Evolutionary conservation across 495 filamentous ascomycete species (phyloP).

Genomic region (Lichina pygmaea): DNA sequence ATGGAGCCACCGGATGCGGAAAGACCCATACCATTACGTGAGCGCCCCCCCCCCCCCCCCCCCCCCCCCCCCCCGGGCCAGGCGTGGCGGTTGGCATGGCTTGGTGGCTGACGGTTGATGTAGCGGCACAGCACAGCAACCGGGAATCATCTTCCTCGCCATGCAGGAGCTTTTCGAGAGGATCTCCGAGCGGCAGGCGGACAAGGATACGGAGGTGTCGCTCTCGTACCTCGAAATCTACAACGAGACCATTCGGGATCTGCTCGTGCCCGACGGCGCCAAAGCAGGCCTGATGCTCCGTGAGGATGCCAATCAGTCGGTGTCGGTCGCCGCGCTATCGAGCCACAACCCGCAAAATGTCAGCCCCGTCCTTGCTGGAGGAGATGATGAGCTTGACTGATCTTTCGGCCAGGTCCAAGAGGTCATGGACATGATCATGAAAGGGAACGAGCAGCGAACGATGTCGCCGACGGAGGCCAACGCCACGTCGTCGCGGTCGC

Average conservation of each 20-base stretch:
- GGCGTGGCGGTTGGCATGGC: neutral
- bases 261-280: slow-evolving; percentile 63
- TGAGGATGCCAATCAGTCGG: slow-evolving; percentile 80
- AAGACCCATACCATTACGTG: slow-evolving; percentile 83
- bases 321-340: slow-evolving; percentile 75
- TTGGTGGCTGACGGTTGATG: slow-evolving; percentile 2
- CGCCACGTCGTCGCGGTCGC: slow-evolving; percentile 88
- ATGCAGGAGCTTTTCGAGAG: slow-evolving; percentile 97
- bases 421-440: slow-evolving; percentile 98
- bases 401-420: slow-evolving; percentile 24
- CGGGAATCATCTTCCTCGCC: slow-evolving; percentile 93
- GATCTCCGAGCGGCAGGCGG: slow-evolving; percentile 57
- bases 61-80: no score
- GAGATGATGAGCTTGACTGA: neutral
- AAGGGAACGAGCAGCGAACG: slow-evolving; percentile 79
- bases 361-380: neutral
- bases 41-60: slow-evolving; percentile 3
- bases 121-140: slow-evolving; percentile 65
- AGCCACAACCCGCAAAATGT: slow-evolving; percentile 76
- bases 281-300: slow-evolving; percentile 80
- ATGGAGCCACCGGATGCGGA: slow-evolving; percentile 91
- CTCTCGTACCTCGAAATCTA: slow-evolving; percentile 97
- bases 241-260: slow-evolving; percentile 93
- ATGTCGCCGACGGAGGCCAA: slow-evolving; percentile 96
- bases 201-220: slow-evolving; percentile 73